Evolutionary conservation across 345 rosid genomes (phyloP).

Genomic region (Salix exigua): DNA sequence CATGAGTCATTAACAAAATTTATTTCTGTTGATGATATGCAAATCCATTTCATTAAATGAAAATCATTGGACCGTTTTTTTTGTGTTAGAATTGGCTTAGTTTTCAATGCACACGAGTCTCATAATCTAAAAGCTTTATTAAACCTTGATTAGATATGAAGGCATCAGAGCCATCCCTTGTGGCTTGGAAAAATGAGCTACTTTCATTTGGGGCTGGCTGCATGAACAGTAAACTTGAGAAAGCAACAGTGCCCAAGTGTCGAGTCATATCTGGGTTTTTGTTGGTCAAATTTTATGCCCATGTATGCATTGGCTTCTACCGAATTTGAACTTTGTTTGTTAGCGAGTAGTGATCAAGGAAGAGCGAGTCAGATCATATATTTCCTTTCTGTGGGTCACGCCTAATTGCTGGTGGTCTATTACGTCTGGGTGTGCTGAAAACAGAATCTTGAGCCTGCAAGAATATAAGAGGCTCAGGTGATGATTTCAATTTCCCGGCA

Average conservation of each 20-base stretch:
- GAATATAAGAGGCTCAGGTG: not conserved
- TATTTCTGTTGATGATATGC: not conserved
- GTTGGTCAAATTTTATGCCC: not conserved
- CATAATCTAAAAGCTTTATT: not conserved
- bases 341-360: not conserved
- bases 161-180: not conserved
- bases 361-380: not conserved
- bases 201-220: not conserved
- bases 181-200: not conserved
- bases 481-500: not conserved
- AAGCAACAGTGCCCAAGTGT: not conserved
- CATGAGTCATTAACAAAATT: not conserved
- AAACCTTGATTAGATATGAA: not conserved
- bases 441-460: not conserved
- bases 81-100: not conserved
- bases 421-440: not conserved
- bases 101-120: not conserved
- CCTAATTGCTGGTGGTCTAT: not conserved
- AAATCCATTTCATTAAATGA: not conserved
- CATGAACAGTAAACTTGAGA: not conserved
- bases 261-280: not conserved
- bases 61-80: not conserved
- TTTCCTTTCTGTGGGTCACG: not conserved
- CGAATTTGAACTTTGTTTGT: constrained; percentile 5
- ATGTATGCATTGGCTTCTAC: not conserved